Conservation (phyloP, 306 rosid genomes). For the Vigna reflexopilosa region DNA sequence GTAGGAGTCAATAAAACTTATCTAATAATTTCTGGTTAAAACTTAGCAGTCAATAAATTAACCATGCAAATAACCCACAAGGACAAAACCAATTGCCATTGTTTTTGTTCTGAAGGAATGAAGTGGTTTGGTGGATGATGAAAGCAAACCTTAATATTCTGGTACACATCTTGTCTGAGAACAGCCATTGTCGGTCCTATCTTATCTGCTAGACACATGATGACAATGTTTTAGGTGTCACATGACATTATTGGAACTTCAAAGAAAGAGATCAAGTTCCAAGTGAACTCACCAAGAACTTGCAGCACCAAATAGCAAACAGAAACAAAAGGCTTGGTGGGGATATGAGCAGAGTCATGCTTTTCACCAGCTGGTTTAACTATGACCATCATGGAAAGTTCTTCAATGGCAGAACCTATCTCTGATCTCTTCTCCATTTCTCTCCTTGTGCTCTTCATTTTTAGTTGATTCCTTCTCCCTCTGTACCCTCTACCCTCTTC, state of each 20-base stretch:
- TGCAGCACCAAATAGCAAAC: constrained; percentile 71
- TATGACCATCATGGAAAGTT: constrained; percentile 56
- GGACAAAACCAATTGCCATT: neutral
- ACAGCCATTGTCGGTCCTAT: constrained; percentile 95
- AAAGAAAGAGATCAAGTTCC: constrained; percentile 22
- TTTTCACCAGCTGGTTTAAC: constrained; percentile 44
- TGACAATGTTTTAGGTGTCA: constrained; percentile 26
- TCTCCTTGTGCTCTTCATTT: constrained; percentile 53
- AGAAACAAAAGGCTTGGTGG: constrained; percentile 78
- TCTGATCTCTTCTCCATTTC: constrained; percentile 65
- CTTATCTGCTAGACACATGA: constrained; percentile 66
- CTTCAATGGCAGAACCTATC: constrained; percentile 70
- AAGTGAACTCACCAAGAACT: constrained; percentile 71
- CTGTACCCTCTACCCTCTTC: neutral
- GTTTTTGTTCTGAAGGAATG: too few relatives aligned
- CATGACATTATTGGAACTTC: constrained; percentile 23
- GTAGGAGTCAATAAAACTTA: neutral
- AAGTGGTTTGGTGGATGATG: neutral
- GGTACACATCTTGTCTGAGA: constrained; percentile 77
- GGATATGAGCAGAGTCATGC: constrained; percentile 55
- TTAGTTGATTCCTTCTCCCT: neutral
- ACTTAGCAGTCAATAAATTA: neutral
- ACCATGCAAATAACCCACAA: neutral
- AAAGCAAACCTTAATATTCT: constrained; percentile 75
- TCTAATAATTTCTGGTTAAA: neutral